Base-by-base conservation (phyloP, 75 land plant genomes). In the Gnetum montanum region DNA sequence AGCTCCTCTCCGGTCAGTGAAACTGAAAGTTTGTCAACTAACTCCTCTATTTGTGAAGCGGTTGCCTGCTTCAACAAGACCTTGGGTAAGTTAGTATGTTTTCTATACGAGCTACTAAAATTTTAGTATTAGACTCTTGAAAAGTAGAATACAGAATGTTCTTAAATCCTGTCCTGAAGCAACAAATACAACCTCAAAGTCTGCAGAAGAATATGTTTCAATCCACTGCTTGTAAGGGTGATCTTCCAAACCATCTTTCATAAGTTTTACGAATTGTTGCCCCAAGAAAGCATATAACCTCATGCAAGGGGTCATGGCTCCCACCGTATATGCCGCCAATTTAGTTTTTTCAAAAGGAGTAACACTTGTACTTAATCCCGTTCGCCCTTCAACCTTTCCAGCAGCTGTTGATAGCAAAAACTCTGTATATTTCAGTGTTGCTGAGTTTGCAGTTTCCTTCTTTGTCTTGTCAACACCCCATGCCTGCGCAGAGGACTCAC, bases 291-390 rank as follows among this genome's bases (percentile, higher is more conserved):
- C 82, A 69, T 85, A 83, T 28, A 85, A 65, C 57, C 80, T 84
- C 90, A 85, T 80, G 59, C 90, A 89, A 43, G 96, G 98, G 11
- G 87, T 77, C 96, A 93, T 85, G 13, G 98, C 96, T 46, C 80
- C 87, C 8, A 93, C 66, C 13, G 81, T 83, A 35, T 81, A 76
- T 10, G 96, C 77, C 26, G 84, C 79, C 61, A 80, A 35, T 49
- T 70, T 79, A 13, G 71, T 77, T 58, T 71, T 76, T 34, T 79
- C 81, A 70, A 78, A 68, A 25, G 76, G 76, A 19, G 88, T 80
- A 4, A 65, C 86, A 54, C 79, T 70, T 61, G 68, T 77, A 30
- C 63, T 69, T 33, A 53, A 63, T 38, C 52, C 84, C 68, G 64
- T 76, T 15, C 72, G 74, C 24, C 69, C 81, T 59, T 70, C 78